A percentile compares a stretch with the other conserved stretches of the same genome.
phyloP scores from a whole-genome alignment of 202 grass and related monocot species.

The Musa balbisiana region DNA sequence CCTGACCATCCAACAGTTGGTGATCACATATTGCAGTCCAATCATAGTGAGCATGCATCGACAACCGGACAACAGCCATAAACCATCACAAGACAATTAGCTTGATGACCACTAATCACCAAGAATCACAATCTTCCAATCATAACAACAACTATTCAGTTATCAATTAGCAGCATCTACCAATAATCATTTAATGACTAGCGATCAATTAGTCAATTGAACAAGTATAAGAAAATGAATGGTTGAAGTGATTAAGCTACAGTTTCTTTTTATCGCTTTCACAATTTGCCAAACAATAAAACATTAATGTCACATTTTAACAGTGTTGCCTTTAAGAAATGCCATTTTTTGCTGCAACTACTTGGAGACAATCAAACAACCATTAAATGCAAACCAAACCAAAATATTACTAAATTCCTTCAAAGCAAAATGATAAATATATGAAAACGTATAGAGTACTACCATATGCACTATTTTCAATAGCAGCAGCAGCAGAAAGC shows the following conservation, averaged over 20 bases:
- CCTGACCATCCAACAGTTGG: not conserved
- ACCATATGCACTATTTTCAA: constrained; percentile 86
- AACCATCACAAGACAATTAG: not conserved
- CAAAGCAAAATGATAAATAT: not conserved
- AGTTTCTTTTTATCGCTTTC: no score
- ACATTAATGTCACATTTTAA: no score
- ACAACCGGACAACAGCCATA: not conserved
- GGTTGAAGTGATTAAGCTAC: no score
- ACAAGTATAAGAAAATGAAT: not conserved
- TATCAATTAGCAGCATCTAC: not conserved
- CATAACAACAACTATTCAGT: not conserved
- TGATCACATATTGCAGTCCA: not conserved
- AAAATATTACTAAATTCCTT: not conserved
- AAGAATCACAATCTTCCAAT: not conserved
- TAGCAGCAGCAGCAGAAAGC: constrained; percentile 86
- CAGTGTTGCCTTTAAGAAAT: no score
- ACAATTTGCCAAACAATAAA: no score
- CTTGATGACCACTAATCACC: not conserved
- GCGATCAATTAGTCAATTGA: not conserved
- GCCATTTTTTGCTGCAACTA: no score
- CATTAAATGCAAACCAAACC: not conserved
- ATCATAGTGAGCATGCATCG: not conserved
- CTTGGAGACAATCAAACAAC: not conserved
- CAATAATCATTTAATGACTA: no score
- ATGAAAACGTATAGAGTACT: constrained; percentile 7